Evolutionary conservation across 805 yeast genomes (phyloP).

Genomic region (Candida insectalens): DNA sequence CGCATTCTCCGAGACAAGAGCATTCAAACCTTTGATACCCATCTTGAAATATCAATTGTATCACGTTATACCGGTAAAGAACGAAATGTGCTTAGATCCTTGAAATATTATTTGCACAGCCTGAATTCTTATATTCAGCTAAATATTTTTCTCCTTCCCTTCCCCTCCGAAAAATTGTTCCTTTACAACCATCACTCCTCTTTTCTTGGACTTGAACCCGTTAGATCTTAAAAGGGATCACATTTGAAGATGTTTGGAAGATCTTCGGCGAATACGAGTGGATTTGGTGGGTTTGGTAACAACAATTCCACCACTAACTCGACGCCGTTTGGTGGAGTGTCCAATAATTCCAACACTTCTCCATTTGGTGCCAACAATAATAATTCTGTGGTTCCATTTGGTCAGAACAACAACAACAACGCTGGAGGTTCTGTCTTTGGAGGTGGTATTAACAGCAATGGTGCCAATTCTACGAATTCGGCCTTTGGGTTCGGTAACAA

Average conservation of each 20-base stretch:
- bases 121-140: no score
- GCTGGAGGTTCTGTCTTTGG: slow-evolving; percentile 7
- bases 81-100: no score
- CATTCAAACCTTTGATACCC: slow-evolving; percentile 63
- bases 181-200: no score
- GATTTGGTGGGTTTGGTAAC: slow-evolving; percentile 40
- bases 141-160: no score
- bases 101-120: no score
- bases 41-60: no score
- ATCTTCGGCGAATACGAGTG: slow-evolving; percentile 30
- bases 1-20: slow-evolving; percentile 81
- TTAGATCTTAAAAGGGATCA: no score
- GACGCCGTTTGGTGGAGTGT: slow-evolving; percentile 14
- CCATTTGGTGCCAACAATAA: slow-evolving; percentile 6
- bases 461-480: not conserved
- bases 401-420: slow-evolving; percentile 3
- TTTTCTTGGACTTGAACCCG: no score
- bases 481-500: slow-evolving; percentile 11
- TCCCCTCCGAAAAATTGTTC: no score
- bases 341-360: slow-evolving; percentile 3
- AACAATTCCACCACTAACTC: slow-evolving; percentile 7
- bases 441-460: slow-evolving; percentile 1
- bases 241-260: slow-evolving; percentile 47
- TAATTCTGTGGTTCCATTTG: slow-evolving; percentile 1
- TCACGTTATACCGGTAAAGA: no score